These are phyloP conservation scores for Acanthamoeba lenticulata DNA, from an alignment of 208 protist genomes.

Conservation along the genomic window DNA sequence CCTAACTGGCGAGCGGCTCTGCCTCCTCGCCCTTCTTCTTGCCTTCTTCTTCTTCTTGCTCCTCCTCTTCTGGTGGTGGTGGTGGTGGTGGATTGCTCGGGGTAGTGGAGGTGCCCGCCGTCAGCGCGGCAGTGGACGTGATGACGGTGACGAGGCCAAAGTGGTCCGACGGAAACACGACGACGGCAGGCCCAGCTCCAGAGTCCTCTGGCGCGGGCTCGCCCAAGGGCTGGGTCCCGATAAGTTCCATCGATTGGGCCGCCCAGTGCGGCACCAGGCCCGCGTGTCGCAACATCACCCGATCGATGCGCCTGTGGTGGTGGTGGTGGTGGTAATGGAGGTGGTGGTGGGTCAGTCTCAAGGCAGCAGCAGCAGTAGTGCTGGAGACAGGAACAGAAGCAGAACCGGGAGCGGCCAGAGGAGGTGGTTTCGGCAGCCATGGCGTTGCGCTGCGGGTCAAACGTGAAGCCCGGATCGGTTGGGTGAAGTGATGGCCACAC, in stretches of 20 bases:
- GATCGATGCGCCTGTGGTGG: background rate
- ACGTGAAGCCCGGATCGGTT: background rate
- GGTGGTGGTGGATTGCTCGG: too few species aligned
- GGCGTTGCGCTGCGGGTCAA: slow-evolving; percentile 9
- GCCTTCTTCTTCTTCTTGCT: too few species aligned
- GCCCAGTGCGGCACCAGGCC: background rate
- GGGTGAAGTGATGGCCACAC: slow-evolving; percentile 24
- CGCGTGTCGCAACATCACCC: background rate
- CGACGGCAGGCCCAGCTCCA: background rate
- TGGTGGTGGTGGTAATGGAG: too few species aligned
- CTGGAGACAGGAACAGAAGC: background rate
- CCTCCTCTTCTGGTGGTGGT: too few species aligned
- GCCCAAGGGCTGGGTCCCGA: background rate
- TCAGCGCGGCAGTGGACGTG: too few species aligned
- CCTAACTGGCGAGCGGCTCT: too few species aligned
- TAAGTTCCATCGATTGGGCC: background rate
- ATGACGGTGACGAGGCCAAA: background rate
- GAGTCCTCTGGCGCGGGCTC: background rate
- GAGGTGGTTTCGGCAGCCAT: background rate
- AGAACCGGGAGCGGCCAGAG: background rate
- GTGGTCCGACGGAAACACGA: slow-evolving; percentile 38
- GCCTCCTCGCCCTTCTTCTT: too few species aligned
- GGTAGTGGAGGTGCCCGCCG: too few species aligned
- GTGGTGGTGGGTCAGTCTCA: too few species aligned
- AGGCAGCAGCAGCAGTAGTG: too few species aligned